Percentiles rank a stretch among this genome's conserved stretches.
These are phyloP conservation scores for Pythium myriotylum DNA, from an alignment of 352 stramenopile genomes.

Conservation along the genomic window DNA sequence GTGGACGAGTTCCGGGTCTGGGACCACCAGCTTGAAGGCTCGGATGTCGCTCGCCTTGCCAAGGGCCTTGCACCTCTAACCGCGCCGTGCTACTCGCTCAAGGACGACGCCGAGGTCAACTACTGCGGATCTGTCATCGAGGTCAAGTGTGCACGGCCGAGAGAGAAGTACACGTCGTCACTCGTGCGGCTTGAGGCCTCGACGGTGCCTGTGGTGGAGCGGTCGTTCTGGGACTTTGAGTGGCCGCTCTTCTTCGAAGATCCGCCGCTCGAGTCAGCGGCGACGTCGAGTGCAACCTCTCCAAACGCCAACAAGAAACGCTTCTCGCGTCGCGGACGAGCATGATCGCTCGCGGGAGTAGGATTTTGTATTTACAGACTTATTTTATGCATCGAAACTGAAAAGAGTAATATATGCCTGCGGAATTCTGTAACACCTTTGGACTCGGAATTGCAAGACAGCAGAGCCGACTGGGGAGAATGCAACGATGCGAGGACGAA, in stretches of 20 bases:
- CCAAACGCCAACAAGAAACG: background rate
- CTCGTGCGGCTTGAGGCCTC: constrained; percentile 9
- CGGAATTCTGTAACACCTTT: too few relatives aligned
- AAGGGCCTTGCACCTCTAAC: background rate
- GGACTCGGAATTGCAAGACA: too few relatives aligned
- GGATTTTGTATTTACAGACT: background rate
- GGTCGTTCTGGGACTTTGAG: constrained; percentile 18
- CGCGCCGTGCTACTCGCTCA: constrained; percentile 16
- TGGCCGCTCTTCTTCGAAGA: constrained; percentile 22
- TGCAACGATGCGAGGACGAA: too few relatives aligned
- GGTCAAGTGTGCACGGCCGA: constrained; percentile 16
- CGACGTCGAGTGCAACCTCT: background rate
- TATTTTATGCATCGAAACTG: too few relatives aligned
- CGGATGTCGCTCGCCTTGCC: constrained; percentile 5
- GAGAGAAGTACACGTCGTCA: constrained; percentile 14
- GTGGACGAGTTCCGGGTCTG: constrained; percentile 60
- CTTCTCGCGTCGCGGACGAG: background rate
- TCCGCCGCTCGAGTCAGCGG: background rate
- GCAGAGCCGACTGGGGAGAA: too few relatives aligned
- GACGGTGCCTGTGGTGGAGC: background rate
- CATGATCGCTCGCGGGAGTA: background rate
- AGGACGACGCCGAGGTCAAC: constrained; percentile 18
- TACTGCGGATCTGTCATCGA: constrained; percentile 19
- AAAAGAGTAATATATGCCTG: too few relatives aligned
- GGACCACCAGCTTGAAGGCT: constrained; percentile 11